Conservation (phyloP, 2,329 filamentous ascomycete genomes). For the Laburnicola sp. region DNA sequence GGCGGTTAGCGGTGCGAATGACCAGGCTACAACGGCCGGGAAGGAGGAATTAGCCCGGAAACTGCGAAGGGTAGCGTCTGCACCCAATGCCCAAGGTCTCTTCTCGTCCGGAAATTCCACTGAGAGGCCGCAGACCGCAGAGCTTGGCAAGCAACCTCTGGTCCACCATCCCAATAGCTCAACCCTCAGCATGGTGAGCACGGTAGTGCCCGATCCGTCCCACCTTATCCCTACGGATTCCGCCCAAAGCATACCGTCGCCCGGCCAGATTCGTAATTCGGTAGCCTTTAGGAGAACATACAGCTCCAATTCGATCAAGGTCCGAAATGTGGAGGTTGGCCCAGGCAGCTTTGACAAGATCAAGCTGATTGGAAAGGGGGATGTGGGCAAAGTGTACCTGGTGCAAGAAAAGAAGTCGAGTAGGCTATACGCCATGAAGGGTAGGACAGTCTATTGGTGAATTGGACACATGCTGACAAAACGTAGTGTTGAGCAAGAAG, state of each 20-base stretch:
- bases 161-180: slow-evolving; percentile 59
- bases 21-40: slow-evolving; percentile 71
- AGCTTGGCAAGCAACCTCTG: slow-evolving; percentile 81
- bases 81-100: slow-evolving; percentile 92
- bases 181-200: slow-evolving; percentile 59
- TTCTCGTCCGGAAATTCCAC: slow-evolving; percentile 60
- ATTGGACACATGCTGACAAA: slow-evolving; percentile 28
- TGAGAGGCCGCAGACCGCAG: slow-evolving; percentile 77
- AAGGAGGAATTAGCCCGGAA: slow-evolving; percentile 96
- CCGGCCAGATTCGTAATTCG: slow-evolving; percentile 65
- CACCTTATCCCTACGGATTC: slow-evolving; percentile 41
- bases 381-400: slow-evolving; percentile 97
- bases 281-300: slow-evolving; percentile 91
- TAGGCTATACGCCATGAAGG: slow-evolving; percentile 97
- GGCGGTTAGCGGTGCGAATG: slow-evolving; percentile 65
- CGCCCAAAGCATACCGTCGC: slow-evolving; percentile 62
- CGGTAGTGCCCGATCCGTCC: slow-evolving; percentile 34
- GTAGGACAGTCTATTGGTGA: slow-evolving; percentile 54
- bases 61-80: slow-evolving; percentile 89
- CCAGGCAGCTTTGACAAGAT: slow-evolving; percentile 99
- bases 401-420: slow-evolving; percentile 97
- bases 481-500: slow-evolving; percentile 91
- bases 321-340: slow-evolving; percentile 93
- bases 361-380: slow-evolving; percentile 97
- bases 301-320: slow-evolving; percentile 98